phyloP scores from a whole-genome alignment of 257 asterid species.

The Henckelia pumila region DNA sequence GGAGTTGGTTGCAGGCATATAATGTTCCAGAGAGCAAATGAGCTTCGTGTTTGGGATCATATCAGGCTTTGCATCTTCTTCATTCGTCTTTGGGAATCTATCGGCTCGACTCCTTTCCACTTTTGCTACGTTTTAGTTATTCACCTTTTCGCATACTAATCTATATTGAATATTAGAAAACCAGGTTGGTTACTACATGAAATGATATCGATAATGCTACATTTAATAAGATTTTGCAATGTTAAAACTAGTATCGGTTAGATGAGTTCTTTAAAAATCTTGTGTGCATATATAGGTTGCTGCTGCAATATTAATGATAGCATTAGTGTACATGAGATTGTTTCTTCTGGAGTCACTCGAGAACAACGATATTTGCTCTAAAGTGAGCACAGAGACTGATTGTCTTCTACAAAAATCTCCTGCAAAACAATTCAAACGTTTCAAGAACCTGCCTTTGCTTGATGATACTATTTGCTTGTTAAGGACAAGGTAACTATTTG shows the following conservation, averaged over 20 bases:
- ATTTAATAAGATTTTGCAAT: too few relatives aligned
- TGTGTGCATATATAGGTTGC: constrained; percentile 60
- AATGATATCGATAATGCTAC: too few relatives aligned
- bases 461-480: constrained; percentile 58
- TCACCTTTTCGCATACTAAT: too few relatives aligned
- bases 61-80: too few relatives aligned
- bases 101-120: too few relatives aligned
- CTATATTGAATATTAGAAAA: too few relatives aligned
- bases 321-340: constrained; percentile 69
- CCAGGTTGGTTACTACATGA: too few relatives aligned
- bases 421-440: constrained; percentile 39
- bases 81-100: too few relatives aligned
- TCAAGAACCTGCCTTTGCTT: too few relatives aligned
- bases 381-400: constrained; percentile 43
- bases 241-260: background rate
- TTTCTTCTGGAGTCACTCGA: constrained; percentile 62
- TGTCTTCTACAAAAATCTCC: constrained; percentile 64
- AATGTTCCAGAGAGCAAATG: constrained; percentile 68
- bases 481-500: constrained; percentile 66
- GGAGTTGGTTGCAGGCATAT: constrained; percentile 62
- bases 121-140: too few relatives aligned
- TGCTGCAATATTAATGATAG: constrained; percentile 56
- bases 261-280: too few relatives aligned
- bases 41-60: constrained; percentile 70
- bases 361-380: constrained; percentile 11